Base-by-base conservation (phyloP, 1,284 basidiomycete species). In the Tilletiaria anomala region DNA sequence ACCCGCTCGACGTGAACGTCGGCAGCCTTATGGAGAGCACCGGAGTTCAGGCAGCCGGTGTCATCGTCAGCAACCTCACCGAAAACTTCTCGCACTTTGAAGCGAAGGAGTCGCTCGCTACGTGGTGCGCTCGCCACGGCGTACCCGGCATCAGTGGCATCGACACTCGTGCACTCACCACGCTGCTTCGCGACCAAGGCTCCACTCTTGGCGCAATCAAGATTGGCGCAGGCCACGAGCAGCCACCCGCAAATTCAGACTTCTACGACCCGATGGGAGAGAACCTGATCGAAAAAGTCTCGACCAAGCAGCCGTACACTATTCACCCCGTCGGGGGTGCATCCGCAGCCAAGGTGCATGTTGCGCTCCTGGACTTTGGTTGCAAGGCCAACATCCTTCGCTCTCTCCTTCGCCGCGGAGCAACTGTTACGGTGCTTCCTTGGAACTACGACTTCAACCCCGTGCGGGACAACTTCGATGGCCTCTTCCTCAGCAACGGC, bases 321-420 rank as follows among this genome's bases (percentile, higher is more conserved):
- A 75, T 97, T 38, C 96, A 97, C 69, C 79, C 85, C 14, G 72
- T 73, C 6, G 89, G 88, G 29, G 81, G 84, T 47, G 52, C 53
- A 11, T 21, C 44, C 17, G 47, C 47, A 5, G 57, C 62, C 10
- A 51, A 54, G 12, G 78, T 89, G 57, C 83, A 82, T 65, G 85
- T 97, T 51, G 91, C 89, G 18, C 80, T 97, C 22, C 78, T 97
- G 51, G 91, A 97, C 70, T 97, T 94, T 68, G 93, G 93, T 52
- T 82, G 80, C 54, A 97, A 97, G 71, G 89, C 91, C 48, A 97
- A 97, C 72, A 97, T 97, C 51, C 72, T 87, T 45, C 85, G 91
- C 47, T 82, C 86, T 6, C 78, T 97, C 44, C 79, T 94, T 55
- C 81, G 83, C 54, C 80, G 88, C 32, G 83, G 80, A 39, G 91